These are phyloP conservation scores for Nemania sp. DNA, from an alignment of 2,329 filamentous ascomycete species.

Conservation along the genomic window DNA sequence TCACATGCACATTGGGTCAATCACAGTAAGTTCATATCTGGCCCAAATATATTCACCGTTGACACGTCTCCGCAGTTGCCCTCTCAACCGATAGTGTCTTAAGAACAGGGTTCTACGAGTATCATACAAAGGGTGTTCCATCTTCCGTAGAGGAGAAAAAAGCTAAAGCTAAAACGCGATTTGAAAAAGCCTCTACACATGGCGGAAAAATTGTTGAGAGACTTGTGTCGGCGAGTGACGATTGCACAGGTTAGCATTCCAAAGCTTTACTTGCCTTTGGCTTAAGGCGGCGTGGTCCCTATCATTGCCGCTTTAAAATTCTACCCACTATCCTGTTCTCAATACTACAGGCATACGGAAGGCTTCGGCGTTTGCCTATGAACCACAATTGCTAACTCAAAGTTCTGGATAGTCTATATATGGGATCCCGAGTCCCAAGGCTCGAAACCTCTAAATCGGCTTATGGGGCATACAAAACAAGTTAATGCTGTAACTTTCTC, in stretches of 20 bases:
- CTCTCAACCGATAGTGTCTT: slow-evolving; percentile 93
- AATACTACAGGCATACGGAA: neutral
- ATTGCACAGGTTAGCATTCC: slow-evolving; percentile 55
- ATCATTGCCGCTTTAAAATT: neutral
- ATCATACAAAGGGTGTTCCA: slow-evolving; percentile 80
- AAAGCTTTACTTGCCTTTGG: neutral
- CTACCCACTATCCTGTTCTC: neutral
- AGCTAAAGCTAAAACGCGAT: slow-evolving; percentile 81
- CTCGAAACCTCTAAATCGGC: slow-evolving; percentile 85
- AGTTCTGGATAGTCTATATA: slow-evolving; percentile 75
- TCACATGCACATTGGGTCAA: slow-evolving; percentile 96
- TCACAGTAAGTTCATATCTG: slow-evolving; percentile 61
- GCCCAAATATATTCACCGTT: neutral
- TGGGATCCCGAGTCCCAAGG: slow-evolving; percentile 83
- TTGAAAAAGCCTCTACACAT: slow-evolving; percentile 84
- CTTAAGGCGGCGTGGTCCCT: neutral
- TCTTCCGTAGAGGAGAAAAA: slow-evolving; percentile 76
- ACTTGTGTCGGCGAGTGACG: slow-evolving; percentile 90
- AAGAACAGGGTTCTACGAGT: slow-evolving; percentile 81
- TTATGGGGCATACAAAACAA: slow-evolving; percentile 95
- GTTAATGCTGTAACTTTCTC: slow-evolving; percentile 97
- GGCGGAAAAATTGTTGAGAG: slow-evolving; percentile 83
- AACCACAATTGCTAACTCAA: slow-evolving; percentile 8
- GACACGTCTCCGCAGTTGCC: slow-evolving; percentile 63
- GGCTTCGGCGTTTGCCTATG: neutral